Base-by-base conservation (phyloP, 306 rosid species). In the Prunus salicina region DNA sequence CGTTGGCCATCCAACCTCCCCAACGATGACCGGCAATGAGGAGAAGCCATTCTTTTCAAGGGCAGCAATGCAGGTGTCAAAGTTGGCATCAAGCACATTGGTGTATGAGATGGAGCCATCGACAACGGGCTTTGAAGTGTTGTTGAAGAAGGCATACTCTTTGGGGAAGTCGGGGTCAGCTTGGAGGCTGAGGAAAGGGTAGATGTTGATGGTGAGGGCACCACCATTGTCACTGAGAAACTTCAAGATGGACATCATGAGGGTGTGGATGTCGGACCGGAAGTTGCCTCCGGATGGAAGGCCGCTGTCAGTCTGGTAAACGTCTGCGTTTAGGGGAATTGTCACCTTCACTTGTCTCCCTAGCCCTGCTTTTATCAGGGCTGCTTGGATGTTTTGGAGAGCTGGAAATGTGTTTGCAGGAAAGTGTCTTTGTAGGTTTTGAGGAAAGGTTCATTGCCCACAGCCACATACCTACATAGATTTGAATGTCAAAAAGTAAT, bases 1-100 rank as follows among this genome's bases (percentile, higher is more conserved):
- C 1, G 99, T 89, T 0, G 98, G 99, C 99, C 99, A 96, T 1
- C 99, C 99, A 15, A 96, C 87, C 64, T 96, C 99, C 18, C 99
- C 99, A 47, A 96, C 79, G 19, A 92, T 87, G 30, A 96, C 82
- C 4, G 97, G 91, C 90, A 96, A 67, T 19, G 90, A 82, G 9
- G 85, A 72, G 82, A 89, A 96, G 24, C 96, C 97, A 46, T 80
- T 96, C 58, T 92, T 91, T 68, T 92, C 96, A 12, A 96, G 93
- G 52, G 99, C 96, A 2, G 96, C 69, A 72, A 96, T 72, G 30
- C 93, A 92, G 49, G 98, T 96, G 69, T 96, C 99, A 63, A 85
- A 96, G 80, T 96, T 96, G 38, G 99, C 99, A 64, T 96, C 99
- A 18, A 92, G 74, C 15, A 92, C 97, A 65, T 96, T 96, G n/a